Evolutionary conservation across 768 basidiomycete species (phyloP), one percentile per base, ranked within the genome.

Genomic region (Boletus patriciae): DNA sequence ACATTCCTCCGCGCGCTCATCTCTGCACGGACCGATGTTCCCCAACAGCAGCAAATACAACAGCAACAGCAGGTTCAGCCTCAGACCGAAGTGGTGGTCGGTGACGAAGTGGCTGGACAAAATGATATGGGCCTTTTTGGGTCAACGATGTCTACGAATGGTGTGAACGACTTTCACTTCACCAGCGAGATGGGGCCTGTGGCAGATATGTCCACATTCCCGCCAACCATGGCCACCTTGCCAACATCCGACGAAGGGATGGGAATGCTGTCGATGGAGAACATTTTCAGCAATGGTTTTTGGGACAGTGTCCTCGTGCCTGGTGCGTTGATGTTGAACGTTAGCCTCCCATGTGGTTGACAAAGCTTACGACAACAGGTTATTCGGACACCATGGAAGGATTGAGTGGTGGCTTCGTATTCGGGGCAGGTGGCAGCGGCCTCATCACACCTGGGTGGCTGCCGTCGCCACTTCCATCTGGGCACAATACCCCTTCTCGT

Each of bases 221-320:
- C 90, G 47, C 91, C 91, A n/a, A 91, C 87, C 50, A 91, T 92
- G 87, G 86, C 83, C 46, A 78, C 83, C 6, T 53, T 75, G 54
- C 77, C 79, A 52, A 46, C 68, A 37, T 68, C 78, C 36, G 73
- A 73, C 68, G 76, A 75, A 58, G 68, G 70, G 45, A 67, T 70
- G 55, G 79, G 78, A 41, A 71, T 80, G 74, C 66, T 93, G 58
- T 86, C 89, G 49, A 92, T 94, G 87, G 92, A 93, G 63, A 87
- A 84, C 64, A 86, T 93, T 42, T 76, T 94, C 50, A 87, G 83
- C 58, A 83, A 78, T 56, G 84, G 83, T 41, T 94, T 94, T 70
- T 94, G 92, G 92, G 92, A 93, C 70, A 92, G 81, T 62, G 84
- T 93, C 65, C 81, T 94, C 36, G 87, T 94, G 25, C 92, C 92